These are phyloP conservation scores for Cystofilobasidium ferigula DNA, from an alignment of 768 basidiomycete species.

Conservation along the genomic window DNA sequence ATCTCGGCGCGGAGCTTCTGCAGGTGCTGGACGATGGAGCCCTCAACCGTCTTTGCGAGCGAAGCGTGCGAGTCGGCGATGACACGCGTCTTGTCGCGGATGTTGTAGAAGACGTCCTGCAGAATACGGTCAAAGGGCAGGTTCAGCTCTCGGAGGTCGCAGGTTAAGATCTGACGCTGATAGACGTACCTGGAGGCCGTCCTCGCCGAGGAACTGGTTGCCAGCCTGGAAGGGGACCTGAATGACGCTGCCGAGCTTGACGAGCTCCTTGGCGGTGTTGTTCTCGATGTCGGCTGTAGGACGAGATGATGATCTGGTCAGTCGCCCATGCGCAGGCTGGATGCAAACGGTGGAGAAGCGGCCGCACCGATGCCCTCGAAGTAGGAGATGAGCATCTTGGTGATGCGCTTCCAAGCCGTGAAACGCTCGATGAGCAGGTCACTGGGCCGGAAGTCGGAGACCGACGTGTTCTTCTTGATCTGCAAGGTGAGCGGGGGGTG, in stretches of 20 bases:
- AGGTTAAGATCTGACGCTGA: too few relatives aligned
- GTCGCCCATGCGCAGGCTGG: slow-evolving; percentile 15
- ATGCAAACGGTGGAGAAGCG: not conserved
- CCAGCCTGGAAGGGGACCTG: slow-evolving; percentile 93
- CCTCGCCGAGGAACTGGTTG: slow-evolving; percentile 97
- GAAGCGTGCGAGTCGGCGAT: slow-evolving; percentile 96
- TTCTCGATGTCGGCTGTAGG: slow-evolving; percentile 73
- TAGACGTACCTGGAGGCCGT: slow-evolving; percentile 57
- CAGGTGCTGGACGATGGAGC: slow-evolving; percentile 92
- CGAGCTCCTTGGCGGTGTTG: slow-evolving; percentile 83
- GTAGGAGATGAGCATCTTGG: slow-evolving; percentile 81
- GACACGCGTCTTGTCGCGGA: slow-evolving; percentile 82
- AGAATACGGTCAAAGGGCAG: not conserved
- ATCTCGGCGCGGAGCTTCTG: slow-evolving; percentile 90
- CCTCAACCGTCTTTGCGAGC: slow-evolving; percentile 88
- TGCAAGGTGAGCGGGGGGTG: slow-evolving; percentile 20
- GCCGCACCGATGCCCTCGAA: slow-evolving; percentile 41
- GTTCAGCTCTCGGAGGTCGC: too few relatives aligned
- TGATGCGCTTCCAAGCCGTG: slow-evolving; percentile 75
- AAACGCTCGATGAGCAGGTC: slow-evolving; percentile 85
- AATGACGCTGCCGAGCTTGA: slow-evolving; percentile 85
- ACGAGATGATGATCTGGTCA: not conserved
- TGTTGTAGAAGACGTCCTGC: slow-evolving; percentile 80
- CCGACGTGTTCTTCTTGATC: slow-evolving; percentile 86
- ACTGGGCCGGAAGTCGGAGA: slow-evolving; percentile 63